Evolutionary conservation across 2,329 filamentous ascomycete genomes (phyloP).

Genomic region (Pseudogymnoascus sp.): DNA sequence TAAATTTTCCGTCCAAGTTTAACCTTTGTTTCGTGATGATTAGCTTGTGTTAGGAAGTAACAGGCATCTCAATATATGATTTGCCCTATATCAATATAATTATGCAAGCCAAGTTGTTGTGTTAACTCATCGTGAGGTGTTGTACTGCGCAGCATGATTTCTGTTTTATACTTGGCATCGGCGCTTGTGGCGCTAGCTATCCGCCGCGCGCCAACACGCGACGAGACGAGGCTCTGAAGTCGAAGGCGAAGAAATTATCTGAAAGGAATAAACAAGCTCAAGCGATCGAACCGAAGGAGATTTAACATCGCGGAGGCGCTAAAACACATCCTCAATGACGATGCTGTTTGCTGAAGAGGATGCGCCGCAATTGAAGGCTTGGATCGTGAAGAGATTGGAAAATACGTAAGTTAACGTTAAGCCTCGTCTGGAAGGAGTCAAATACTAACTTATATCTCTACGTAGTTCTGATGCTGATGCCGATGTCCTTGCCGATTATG

Average conservation of each 20-base stretch:
- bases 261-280: not conserved
- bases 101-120: not conserved
- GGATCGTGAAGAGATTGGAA: conserved; percentile 70
- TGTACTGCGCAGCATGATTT: not conserved
- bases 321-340: conserved; percentile 15
- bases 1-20: not conserved
- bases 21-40: not conserved
- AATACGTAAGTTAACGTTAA: conserved; percentile 51
- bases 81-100: not conserved
- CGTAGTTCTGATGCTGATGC: conserved; percentile 68
- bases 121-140: not conserved
- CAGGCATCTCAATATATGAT: not conserved
- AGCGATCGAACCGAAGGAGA: not conserved
- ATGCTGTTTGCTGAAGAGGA: conserved; percentile 60
- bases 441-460: conserved; percentile 9
- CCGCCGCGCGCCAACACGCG: conserved; percentile 5
- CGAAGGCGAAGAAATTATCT: conserved; percentile 2
- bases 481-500: conserved; percentile 76
- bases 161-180: not conserved
- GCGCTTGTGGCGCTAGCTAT: conserved; percentile 4
- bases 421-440: conserved; percentile 8
- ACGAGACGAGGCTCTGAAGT: conserved; percentile 2
- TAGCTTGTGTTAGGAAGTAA: not conserved
- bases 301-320: not conserved
- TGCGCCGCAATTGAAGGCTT: conserved; percentile 58